A percentile compares a stretch with the other conserved stretches of the same genome.
Evolutionary conservation across 2,329 filamentous ascomycete species (phyloP).

Genomic region (Fusarium piperis): DNA sequence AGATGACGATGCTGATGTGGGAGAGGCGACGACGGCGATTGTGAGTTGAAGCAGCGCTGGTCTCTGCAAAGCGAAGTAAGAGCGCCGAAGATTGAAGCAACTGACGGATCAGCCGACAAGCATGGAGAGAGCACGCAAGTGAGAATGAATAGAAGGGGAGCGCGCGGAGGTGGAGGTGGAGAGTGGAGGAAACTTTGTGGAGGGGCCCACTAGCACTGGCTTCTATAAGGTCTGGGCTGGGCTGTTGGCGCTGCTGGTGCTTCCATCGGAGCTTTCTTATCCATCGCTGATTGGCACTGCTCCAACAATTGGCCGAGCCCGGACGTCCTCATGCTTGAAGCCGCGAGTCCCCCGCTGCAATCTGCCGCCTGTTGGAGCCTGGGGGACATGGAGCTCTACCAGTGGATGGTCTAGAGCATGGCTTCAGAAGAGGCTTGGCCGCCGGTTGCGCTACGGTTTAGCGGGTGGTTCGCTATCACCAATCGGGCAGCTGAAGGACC

Average conservation of each 20-base stretch:
- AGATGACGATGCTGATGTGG: conserved; percentile 3
- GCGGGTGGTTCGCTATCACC: conserved; percentile 2
- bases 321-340: conserved; percentile 20
- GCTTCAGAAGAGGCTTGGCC: conserved; percentile 2
- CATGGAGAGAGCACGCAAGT: conserved; percentile 21
- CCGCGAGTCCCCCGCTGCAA: conserved; percentile 12
- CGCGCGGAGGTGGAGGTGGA: conserved; percentile 22
- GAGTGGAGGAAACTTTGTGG: conserved; percentile 36
- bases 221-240: not conserved
- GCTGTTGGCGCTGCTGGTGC: not conserved
- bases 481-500: conserved; percentile 12
- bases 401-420: not conserved
- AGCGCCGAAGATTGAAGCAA: conserved; percentile 11
- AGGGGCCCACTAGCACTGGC: conserved; percentile 31
- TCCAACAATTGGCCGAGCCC: conserved; percentile 28
- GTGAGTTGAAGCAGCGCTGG: not conserved
- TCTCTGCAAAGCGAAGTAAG: conserved; percentile 1
- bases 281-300: conserved; percentile 23
- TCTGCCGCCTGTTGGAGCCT: conserved; percentile 3
- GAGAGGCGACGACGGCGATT: conserved; percentile 10
- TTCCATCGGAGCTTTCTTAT: conserved; percentile 2
- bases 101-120: conserved; percentile 9
- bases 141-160: conserved; percentile 11
- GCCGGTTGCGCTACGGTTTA: conserved; percentile 8
- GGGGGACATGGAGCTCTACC: not conserved